Evolutionary conservation across 129 eudicot genomes (phyloP).

Genomic region (Helianthus tuberosus): DNA sequence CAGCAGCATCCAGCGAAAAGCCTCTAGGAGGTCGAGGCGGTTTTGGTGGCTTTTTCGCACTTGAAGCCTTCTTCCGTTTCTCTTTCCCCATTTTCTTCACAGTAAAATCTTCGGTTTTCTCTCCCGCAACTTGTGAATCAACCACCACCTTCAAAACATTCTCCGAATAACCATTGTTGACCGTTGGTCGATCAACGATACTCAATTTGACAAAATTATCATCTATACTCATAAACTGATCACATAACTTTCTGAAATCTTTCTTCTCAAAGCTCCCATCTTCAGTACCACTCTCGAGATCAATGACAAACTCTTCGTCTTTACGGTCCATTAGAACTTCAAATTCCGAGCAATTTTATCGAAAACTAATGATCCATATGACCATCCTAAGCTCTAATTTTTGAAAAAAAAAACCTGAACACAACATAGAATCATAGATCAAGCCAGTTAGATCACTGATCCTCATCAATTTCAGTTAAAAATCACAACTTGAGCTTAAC

Average conservation of each 20-base stretch:
- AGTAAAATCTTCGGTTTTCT: conserved; percentile 15
- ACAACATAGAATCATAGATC: conserved; percentile 19
- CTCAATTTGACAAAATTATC: conserved; percentile 32
- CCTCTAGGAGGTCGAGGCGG: conserved; percentile 86
- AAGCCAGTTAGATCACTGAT: not conserved
- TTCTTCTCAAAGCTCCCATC: conserved; percentile 19
- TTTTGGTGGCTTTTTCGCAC: conserved; percentile 67
- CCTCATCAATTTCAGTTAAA: not conserved
- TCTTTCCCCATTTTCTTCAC: conserved; percentile 51
- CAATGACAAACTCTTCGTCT: conserved; percentile 48
- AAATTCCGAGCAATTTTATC: not conserved
- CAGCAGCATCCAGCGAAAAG: conserved; percentile 76
- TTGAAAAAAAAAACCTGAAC: conserved; percentile 22
- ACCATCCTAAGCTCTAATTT: not conserved
- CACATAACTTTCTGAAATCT: conserved; percentile 27
- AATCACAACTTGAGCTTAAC: not conserved
- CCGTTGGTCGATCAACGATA: not conserved
- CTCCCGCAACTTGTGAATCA: conserved; percentile 40
- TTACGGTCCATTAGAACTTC: conserved; percentile 35
- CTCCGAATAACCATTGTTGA: not conserved
- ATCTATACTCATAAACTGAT: conserved; percentile 27
- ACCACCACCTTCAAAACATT: conserved; percentile 28
- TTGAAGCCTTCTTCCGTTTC: conserved; percentile 50
- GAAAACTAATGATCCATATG: not conserved
- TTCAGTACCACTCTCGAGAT: conserved; percentile 60